Evolutionary conservation across 2,329 filamentous ascomycete genomes (phyloP).

Genomic region (Pyrenophora teres): DNA sequence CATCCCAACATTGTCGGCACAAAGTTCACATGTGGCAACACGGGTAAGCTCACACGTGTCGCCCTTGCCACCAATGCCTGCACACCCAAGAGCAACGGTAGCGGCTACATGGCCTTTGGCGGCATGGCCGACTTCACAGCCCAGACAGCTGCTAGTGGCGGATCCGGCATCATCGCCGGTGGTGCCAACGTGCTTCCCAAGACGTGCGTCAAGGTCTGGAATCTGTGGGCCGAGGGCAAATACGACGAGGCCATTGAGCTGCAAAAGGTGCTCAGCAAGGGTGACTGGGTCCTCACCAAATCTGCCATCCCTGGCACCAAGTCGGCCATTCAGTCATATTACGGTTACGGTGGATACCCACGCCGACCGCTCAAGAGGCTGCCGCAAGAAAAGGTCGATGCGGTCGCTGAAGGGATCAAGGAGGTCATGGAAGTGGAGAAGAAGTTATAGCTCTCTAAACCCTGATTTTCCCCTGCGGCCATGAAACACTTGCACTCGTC

Average conservation of each 20-base stretch:
- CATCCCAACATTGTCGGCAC: constrained; percentile 86
- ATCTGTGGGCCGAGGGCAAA: constrained; percentile 74
- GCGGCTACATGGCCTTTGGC: constrained; percentile 79
- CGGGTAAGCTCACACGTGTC: constrained; percentile 84
- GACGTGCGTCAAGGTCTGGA: constrained; percentile 77
- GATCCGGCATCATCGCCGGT: constrained; percentile 83
- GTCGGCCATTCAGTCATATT: constrained; percentile 77
- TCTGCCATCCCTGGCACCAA: constrained; percentile 86
- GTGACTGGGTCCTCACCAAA: constrained; percentile 84
- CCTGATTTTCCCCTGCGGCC: not conserved
- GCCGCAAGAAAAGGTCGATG: constrained; percentile 58
- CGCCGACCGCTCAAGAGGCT: constrained; percentile 73
- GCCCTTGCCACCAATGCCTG: constrained; percentile 73
- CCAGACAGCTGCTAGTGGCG: constrained; percentile 78
- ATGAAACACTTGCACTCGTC: not conserved
- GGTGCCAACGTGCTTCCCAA: constrained; percentile 86
- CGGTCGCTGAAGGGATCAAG: constrained; percentile 48
- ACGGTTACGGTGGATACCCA: constrained; percentile 79
- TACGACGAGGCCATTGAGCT: constrained; percentile 73
- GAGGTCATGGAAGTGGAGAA: constrained; percentile 71
- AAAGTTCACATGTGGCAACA: constrained; percentile 92
- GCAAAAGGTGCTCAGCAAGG: constrained; percentile 77
- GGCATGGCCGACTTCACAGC: constrained; percentile 87
- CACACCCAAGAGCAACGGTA: constrained; percentile 59
- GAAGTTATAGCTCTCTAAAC: constrained; percentile 37